Conservation (phyloP, 768 basidiomycete genomes). For the Pulveroboletus sp. region DNA sequence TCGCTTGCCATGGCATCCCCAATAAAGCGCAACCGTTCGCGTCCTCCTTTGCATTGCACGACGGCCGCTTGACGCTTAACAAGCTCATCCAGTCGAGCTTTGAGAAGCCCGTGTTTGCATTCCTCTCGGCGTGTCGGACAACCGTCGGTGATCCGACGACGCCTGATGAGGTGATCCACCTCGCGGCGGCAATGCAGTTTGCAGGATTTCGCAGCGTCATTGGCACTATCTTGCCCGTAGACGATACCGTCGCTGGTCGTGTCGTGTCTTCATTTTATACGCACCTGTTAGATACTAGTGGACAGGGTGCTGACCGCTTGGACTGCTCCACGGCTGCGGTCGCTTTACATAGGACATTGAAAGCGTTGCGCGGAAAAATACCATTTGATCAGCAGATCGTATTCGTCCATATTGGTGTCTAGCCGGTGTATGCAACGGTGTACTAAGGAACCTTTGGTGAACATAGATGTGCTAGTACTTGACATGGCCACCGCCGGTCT, state of each 20-base stretch:
- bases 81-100: background rate
- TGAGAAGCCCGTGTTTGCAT: conserved; percentile 4
- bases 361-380: conserved; percentile 2
- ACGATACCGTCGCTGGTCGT: conserved; percentile 4
- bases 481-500: background rate
- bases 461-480: background rate
- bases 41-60: conserved; percentile 7
- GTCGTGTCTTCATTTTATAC: conserved; percentile 7
- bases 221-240: conserved; percentile 24
- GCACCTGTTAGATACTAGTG: background rate
- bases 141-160: conserved; percentile 12
- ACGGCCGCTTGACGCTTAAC: conserved; percentile 6
- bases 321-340: background rate
- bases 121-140: conserved; percentile 27
- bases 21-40: conserved; percentile 7
- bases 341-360: conserved; percentile 1
- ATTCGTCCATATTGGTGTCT: conserved; percentile 1
- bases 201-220: conserved; percentile 22
- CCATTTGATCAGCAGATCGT: conserved; percentile 5
- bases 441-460: background rate
- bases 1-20: conserved; percentile 23
- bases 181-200: conserved; percentile 13
- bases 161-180: conserved; percentile 21
- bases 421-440: background rate
- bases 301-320: background rate